These are phyloP conservation scores for Trametes cinnabarina DNA, from an alignment of 768 basidiomycete genomes.

Conservation along the genomic window DNA sequence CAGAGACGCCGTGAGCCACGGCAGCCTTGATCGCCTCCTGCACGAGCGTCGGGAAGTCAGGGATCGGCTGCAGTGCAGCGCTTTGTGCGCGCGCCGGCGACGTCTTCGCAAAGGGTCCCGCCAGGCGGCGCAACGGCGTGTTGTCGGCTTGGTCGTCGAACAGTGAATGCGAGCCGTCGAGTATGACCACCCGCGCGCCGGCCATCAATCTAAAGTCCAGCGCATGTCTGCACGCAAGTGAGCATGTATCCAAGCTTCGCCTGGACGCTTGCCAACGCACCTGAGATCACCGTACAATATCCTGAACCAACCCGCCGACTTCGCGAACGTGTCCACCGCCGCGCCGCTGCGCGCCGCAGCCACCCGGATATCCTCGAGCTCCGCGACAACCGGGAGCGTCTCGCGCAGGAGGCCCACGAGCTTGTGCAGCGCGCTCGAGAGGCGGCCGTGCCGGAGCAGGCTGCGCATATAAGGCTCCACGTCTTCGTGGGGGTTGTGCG, in stretches of 20 bases:
- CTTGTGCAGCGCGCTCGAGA: slow-evolving; percentile 62
- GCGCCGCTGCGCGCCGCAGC: slow-evolving; percentile 29
- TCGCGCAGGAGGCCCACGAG: slow-evolving; percentile 69
- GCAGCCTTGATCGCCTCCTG: slow-evolving; percentile 47
- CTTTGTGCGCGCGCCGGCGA: not conserved
- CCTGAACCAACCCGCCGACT: slow-evolving; percentile 81
- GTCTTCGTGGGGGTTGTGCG: slow-evolving; percentile 74
- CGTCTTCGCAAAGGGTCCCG: not conserved
- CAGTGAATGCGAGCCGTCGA: slow-evolving; percentile 72
- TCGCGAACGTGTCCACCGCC: slow-evolving; percentile 66
- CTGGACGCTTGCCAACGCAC: slow-evolving; percentile 32
- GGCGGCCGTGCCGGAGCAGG: slow-evolving; percentile 65
- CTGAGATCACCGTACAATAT: slow-evolving; percentile 66
- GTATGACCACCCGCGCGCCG: slow-evolving; percentile 59
- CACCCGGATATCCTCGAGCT: slow-evolving; percentile 56
- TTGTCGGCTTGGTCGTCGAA: slow-evolving; percentile 29
- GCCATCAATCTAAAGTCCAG: slow-evolving; percentile 78
- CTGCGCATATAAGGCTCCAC: slow-evolving; percentile 74
- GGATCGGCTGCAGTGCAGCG: slow-evolving; percentile 53
- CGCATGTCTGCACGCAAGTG: slow-evolving; percentile 51
- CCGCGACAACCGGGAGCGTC: slow-evolving; percentile 74
- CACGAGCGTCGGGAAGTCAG: slow-evolving; percentile 52
- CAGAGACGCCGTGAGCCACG: slow-evolving; percentile 31
- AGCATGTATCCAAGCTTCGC: not conserved
- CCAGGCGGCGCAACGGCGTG: not conserved